A percentile compares a stretch with the other conserved stretches of the same genome.
Conservation (phyloP, 345 rosid species). For the Lepidium africanum region DNA sequence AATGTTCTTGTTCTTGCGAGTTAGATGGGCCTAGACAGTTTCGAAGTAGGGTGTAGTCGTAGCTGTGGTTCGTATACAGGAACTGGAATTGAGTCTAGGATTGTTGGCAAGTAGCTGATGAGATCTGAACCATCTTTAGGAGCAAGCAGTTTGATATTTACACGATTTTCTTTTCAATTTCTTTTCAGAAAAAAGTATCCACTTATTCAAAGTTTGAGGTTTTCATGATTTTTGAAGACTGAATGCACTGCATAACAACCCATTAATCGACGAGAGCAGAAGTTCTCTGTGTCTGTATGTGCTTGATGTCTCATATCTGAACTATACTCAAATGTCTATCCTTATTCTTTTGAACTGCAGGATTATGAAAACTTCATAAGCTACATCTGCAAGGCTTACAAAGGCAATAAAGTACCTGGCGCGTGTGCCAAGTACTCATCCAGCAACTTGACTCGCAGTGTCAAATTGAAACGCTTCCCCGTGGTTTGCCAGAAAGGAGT, state of each 20-base stretch:
- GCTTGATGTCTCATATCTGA: neutral
- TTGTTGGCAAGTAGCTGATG: neutral
- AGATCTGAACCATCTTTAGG: neutral
- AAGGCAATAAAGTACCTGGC: constrained; percentile 35
- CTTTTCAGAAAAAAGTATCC: neutral
- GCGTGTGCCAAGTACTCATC: constrained; percentile 46
- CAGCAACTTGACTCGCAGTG: neutral
- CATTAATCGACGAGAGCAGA: neutral
- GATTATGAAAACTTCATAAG: constrained; percentile 69
- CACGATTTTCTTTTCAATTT: neutral
- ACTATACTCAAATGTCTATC: neutral
- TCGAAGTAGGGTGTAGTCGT: neutral
- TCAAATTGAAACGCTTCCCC: constrained; percentile 11
- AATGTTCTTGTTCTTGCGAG: neutral
- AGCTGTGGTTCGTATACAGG: neutral
- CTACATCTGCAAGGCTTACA: constrained; percentile 77
- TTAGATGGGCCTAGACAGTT: neutral
- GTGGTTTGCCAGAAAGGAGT: constrained; percentile 41
- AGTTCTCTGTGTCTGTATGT: neutral
- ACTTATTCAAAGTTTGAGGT: neutral
- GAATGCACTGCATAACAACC: neutral
- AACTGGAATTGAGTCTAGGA: neutral
- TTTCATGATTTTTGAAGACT: neutral
- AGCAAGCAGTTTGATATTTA: neutral
- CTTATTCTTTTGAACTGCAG: constrained; percentile 22